Evolutionary conservation across 179 eudicot genomes (phyloP).

Genomic region (Vitellaria paradoxa): DNA sequence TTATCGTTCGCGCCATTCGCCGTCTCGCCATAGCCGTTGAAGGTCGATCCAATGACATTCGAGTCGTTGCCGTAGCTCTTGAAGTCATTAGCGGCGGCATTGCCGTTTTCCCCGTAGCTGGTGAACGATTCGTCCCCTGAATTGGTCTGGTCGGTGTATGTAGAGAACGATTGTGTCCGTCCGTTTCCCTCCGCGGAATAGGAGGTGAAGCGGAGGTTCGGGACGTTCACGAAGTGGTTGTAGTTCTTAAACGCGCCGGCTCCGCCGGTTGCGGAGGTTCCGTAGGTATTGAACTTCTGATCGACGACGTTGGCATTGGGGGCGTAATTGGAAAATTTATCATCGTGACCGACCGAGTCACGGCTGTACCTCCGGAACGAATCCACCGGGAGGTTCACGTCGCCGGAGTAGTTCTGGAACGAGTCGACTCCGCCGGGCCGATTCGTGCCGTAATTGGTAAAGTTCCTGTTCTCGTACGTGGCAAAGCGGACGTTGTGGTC

Average conservation of each 20-base stretch:
- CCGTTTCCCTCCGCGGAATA: conserved; percentile 63
- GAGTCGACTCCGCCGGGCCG: conserved; percentile 41
- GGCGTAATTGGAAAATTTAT: conserved; percentile 44
- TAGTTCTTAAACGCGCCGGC: conserved; percentile 50
- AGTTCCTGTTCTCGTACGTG: conserved; percentile 42
- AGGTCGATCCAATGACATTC: conserved; percentile 58
- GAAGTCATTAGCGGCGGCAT: conserved; percentile 42
- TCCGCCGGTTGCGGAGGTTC: conserved; percentile 66
- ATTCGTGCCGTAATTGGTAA: conserved; percentile 59
- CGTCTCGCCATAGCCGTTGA: conserved; percentile 42
- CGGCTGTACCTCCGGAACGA: conserved; percentile 63
- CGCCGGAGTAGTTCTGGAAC: conserved; percentile 45
- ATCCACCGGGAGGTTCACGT: conserved; percentile 35
- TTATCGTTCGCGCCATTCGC: conserved; percentile 35
- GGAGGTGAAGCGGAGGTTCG: conserved; percentile 58
- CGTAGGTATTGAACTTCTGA: conserved; percentile 60
- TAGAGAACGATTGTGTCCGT: conserved; percentile 31
- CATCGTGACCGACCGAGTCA: conserved; percentile 47
- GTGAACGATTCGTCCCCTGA: conserved; percentile 56
- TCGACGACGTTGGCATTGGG: conserved; percentile 36
- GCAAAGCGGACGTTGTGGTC: conserved; percentile 28
- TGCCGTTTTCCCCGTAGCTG: conserved; percentile 66
- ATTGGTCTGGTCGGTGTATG: conserved; percentile 43
- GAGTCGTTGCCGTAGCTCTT: conserved; percentile 40
- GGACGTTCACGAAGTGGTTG: conserved; percentile 40